Evolutionary conservation across 2,329 filamentous ascomycete genomes (phyloP).

Genomic region (Apiospora arundinis): DNA sequence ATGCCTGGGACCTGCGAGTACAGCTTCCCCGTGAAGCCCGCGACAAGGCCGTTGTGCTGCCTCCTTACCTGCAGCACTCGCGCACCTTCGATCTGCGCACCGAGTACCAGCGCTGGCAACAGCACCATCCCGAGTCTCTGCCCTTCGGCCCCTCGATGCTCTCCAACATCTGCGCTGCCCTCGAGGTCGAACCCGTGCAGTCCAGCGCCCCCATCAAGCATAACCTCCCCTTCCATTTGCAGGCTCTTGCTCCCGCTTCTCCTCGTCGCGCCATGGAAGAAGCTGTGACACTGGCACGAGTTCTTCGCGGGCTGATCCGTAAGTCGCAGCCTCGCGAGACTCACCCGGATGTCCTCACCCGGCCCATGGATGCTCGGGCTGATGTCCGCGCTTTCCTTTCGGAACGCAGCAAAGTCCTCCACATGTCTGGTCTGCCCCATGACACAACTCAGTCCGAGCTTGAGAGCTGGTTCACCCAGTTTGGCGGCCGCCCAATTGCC

Average conservation of each 20-base stretch:
- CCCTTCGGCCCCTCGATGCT: constrained; percentile 96
- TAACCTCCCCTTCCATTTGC: constrained; percentile 96
- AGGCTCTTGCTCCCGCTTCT: constrained; percentile 93
- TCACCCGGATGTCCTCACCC: constrained; percentile 91
- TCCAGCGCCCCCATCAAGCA: constrained; percentile 98
- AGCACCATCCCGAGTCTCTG: constrained; percentile 95
- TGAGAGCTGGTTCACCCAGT: constrained; percentile 99
- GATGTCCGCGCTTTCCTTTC: constrained; percentile 96
- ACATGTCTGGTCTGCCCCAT: constrained; percentile 96
- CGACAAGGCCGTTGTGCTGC: constrained; percentile 96
- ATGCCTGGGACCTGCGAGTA: constrained; percentile 97
- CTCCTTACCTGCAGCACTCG: constrained; percentile 96
- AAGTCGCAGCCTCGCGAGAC: constrained; percentile 95
- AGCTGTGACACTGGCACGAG: constrained; percentile 89
- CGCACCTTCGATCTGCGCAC: constrained; percentile 95
- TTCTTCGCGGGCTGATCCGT: constrained; percentile 88
- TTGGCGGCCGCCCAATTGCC: constrained; percentile 94
- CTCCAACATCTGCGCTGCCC: constrained; percentile 95
- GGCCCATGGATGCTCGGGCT: constrained; percentile 95
- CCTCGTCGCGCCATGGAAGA: constrained; percentile 98
- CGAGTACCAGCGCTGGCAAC: constrained; percentile 98
- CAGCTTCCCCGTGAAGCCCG: constrained; percentile 97
- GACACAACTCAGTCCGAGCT: constrained; percentile 98
- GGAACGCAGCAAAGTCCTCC: constrained; percentile 96
- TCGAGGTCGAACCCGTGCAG: constrained; percentile 97